phyloP scores from a whole-genome alignment of 805 yeast genomes.

The Saturnispora ahearnii region DNA sequence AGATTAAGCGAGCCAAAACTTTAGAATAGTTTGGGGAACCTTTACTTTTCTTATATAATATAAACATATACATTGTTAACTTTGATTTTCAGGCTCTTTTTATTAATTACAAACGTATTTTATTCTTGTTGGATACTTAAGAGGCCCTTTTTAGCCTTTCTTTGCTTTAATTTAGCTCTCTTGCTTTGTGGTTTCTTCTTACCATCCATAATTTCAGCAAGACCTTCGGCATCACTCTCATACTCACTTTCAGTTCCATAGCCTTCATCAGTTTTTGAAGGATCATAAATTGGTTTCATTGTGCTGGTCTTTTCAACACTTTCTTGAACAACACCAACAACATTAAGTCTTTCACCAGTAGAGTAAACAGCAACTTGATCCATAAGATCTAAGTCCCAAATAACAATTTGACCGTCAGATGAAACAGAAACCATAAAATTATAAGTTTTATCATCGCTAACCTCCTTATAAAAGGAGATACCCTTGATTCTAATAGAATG shows the following conservation, averaged over 20 bases:
- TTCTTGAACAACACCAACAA: constrained; percentile 72
- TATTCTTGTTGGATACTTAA: constrained; percentile 44
- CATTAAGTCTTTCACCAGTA: constrained; percentile 84
- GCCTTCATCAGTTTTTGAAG: constrained; percentile 29
- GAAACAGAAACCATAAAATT: constrained; percentile 68
- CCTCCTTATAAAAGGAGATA: constrained; percentile 40
- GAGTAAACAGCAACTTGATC: constrained; percentile 88
- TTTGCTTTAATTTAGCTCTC: constrained; percentile 33
- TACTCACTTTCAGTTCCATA: constrained; percentile 56
- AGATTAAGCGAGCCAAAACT: constrained; percentile 48
- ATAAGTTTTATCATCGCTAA: constrained; percentile 26
- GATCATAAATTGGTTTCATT: constrained; percentile 45
- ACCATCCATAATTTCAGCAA: constrained; percentile 50
- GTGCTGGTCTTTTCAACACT: constrained; percentile 62
- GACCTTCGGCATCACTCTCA: constrained; percentile 65
- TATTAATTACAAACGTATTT: background rate
- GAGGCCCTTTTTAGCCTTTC: constrained; percentile 33
- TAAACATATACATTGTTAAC: background rate
- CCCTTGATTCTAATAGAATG: constrained; percentile 85
- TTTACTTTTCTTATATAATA: background rate
- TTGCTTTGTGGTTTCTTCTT: constrained; percentile 22
- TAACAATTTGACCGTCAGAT: constrained; percentile 87
- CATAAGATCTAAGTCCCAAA: constrained; percentile 64
- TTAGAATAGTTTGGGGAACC: constrained; percentile 7
- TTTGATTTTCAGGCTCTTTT: background rate